Base-by-base conservation (phyloP, 1,284 basidiomycete species). In the Boletus mariae region DNA sequence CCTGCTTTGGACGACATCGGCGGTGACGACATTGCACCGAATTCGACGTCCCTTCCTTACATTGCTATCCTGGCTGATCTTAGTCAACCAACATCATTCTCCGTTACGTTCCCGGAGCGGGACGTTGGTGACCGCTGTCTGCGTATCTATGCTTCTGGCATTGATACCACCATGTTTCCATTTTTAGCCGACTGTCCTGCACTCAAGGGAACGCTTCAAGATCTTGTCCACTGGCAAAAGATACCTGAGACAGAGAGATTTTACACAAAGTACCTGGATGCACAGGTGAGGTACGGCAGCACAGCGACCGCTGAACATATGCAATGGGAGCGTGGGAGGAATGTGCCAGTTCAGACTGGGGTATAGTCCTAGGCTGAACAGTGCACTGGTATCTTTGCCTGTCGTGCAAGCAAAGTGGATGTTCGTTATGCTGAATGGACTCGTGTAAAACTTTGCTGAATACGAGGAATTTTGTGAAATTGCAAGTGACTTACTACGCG, bases 61-160 rank as follows among this genome's bases (percentile, higher is more conserved):
- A 47, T 47, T 25, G 34, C 34, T 9, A 46, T 46, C 7, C 12
- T 46, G 25, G 45, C 23, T 28, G 45, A 47, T 13, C 45, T 47
- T 12, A 11, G 32, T n/a, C 25, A 23, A 23, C 44, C 17, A 13
- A 5, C 31, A 5, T 45, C 29, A 5, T 12, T 45, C 31, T 46
- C 23, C 26, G 17, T 35, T 7, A 34, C 32, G 4, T 37, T 28
- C 0, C 34, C 48, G 1, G n/a, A 51, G 29, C 37, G n/a, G 26
- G 29, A 45, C 2, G n/a, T 28, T 1, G 6, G 12, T 3, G 59
- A 58, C 15, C 31, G 31, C 4, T 53, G 55, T 35, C 38, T 49
- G 41, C 49, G 49, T 0, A 53, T 56, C 23, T 59, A 51, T 29
- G 52, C 53, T 7, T 45, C 49, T 2, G 50, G 60, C 0, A 28